phyloP scores from a whole-genome alignment of 495 filamentous ascomycete species.

The Hyaloscypha bicolor region DNA sequence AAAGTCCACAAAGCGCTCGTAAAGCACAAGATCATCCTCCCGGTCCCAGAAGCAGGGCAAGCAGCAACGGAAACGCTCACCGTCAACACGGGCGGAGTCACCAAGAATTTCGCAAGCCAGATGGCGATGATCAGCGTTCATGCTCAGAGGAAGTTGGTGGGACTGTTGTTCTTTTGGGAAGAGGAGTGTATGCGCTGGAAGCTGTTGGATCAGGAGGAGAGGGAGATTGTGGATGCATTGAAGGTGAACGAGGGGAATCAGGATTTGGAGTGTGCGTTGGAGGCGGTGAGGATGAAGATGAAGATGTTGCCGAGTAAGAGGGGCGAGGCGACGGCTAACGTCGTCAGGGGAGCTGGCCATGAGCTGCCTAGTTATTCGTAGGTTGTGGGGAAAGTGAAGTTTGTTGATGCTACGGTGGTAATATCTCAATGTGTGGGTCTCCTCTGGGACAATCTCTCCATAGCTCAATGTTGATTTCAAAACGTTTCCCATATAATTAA shows the following conservation, averaged over 20 bases:
- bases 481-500: no score
- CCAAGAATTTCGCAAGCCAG: constrained; percentile 33
- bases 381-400: background rate
- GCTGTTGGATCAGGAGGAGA: constrained; percentile 33
- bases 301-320: constrained; percentile 32
- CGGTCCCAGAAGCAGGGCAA: constrained; percentile 2
- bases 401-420: background rate
- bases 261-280: constrained; percentile 26
- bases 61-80: background rate
- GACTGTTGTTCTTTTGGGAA: constrained; percentile 41
- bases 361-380: constrained; percentile 24
- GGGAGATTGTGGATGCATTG: constrained; percentile 29
- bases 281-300: constrained; percentile 29
- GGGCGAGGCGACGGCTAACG: constrained; percentile 24
- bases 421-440: no score
- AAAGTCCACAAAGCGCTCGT: constrained; percentile 31
- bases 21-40: constrained; percentile 30
- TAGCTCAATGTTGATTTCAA: no score
- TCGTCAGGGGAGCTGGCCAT: constrained; percentile 18
- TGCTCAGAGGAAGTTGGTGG: constrained; percentile 36
- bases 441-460: no score
- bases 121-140: constrained; percentile 31
- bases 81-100: constrained; percentile 32
- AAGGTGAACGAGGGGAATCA: constrained; percentile 7
- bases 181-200: constrained; percentile 37